These are phyloP conservation scores for Cyclaneusma minus DNA, from an alignment of 2,329 filamentous ascomycete genomes.

Conservation along the genomic window DNA sequence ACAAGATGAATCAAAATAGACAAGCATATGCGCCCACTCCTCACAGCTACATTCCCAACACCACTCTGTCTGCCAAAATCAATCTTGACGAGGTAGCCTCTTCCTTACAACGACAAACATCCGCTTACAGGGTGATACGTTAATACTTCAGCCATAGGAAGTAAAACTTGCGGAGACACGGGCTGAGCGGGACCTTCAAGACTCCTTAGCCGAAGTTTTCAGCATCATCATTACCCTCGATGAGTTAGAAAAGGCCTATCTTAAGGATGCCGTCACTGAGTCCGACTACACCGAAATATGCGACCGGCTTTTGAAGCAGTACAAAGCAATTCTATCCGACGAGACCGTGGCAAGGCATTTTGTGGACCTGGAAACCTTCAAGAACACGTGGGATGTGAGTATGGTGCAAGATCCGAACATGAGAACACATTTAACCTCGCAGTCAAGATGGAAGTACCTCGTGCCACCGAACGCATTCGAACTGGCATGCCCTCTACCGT, in stretches of 20 bases:
- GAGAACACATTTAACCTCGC: constrained; percentile 3
- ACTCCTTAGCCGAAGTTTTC: constrained; percentile 92
- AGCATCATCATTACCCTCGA: constrained; percentile 94
- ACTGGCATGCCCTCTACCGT: constrained; percentile 84
- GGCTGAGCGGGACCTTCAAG: constrained; percentile 82
- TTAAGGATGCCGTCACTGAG: constrained; percentile 88
- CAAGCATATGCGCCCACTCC: constrained; percentile 21
- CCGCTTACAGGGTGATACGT: constrained; percentile 9
- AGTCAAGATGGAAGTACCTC: constrained; percentile 73
- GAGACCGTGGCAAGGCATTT: constrained; percentile 85
- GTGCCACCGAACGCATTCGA: constrained; percentile 81
- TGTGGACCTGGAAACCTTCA: constrained; percentile 79
- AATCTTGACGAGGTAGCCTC: constrained; percentile 71
- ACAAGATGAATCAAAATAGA: constrained; percentile 16
- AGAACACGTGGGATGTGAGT: constrained; percentile 77
- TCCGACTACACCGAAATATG: constrained; percentile 93
- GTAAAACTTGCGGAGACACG: constrained; percentile 80
- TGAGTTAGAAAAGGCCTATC: constrained; percentile 88
- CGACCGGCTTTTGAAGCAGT: constrained; percentile 84
- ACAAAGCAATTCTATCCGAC: constrained; percentile 84
- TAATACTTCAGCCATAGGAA: constrained; percentile 54
- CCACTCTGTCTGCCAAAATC: constrained; percentile 70
- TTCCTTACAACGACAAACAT: constrained; percentile 3
- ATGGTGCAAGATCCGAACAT: constrained; percentile 1
- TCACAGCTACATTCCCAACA: constrained; percentile 72